Evolutionary conservation across 345 rosid species (phyloP).

Genomic region (Eutrema japonicum): DNA sequence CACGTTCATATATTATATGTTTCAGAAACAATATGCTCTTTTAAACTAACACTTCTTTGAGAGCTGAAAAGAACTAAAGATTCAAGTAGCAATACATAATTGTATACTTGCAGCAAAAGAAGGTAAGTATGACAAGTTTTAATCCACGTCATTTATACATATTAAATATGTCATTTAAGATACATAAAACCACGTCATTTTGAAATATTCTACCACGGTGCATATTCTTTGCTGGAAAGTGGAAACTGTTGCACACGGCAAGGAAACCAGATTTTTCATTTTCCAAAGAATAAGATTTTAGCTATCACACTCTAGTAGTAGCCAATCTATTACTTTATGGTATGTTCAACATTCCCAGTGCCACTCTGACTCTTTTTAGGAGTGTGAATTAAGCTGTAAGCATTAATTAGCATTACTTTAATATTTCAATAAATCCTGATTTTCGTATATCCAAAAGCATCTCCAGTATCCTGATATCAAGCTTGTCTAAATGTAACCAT

Average conservation of each 20-base stretch:
- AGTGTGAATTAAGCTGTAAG: background rate
- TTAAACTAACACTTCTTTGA: too few species aligned
- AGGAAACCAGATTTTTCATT: background rate
- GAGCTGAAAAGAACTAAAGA: too few species aligned
- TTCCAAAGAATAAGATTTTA: background rate
- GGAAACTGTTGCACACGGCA: background rate
- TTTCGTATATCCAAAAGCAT: background rate
- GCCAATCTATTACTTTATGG: background rate
- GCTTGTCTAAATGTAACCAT: background rate
- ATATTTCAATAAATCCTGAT: background rate
- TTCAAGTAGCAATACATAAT: too few species aligned
- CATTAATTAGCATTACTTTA: background rate
- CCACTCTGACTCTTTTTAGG: background rate
- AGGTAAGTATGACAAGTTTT: too few species aligned
- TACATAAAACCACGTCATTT: background rate
- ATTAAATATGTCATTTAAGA: background rate
- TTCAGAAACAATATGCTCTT: too few species aligned
- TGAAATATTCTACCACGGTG: background rate
- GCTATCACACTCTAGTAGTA: background rate
- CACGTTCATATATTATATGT: too few species aligned
- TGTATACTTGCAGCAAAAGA: too few species aligned
- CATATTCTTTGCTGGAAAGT: background rate
- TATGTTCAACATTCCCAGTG: background rate
- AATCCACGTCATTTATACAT: too few species aligned
- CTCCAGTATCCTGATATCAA: constrained; percentile 1